Evolutionary conservation across 1,139 yeast species (phyloP), one percentile per base, ranked within the genome.

Genomic region (Saccharomyces hybrid): DNA sequence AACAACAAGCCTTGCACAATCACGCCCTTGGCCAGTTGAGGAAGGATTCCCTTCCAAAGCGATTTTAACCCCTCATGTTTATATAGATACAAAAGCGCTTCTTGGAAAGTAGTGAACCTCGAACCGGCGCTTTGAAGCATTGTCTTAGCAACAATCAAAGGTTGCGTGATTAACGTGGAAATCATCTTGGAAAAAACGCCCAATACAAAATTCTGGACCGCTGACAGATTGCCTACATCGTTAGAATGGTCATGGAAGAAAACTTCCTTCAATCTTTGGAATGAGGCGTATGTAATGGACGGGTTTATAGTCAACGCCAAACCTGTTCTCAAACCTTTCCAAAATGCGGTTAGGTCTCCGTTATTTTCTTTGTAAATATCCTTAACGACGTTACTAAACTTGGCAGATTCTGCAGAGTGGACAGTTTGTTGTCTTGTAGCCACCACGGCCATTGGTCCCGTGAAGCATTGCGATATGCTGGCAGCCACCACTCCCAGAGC

Each of bases 251-350:
- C 47, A 13, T 56, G 38, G 67, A 76, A 86, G 49, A 86, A 63
- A 3, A 80, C 62, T 54, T 76, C 76, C 68, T 80, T 84, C 62
- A 88, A 76, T 60, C 89, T 78, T 69, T 87, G 93, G 68, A 82
- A 86, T 2, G 90, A 78, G 5, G 96, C 95, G 69, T 88, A 88
- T 5, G 96, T 88, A 67, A 88, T 88, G 47, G 95, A 84, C 3
- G 96, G 96, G 73, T 88, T 88, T 57, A 85, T 76, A 42, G 93
- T 88, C 53, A 88, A 78, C 5, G 88, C 87, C 64, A 88, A 72
- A 11, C 90, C 83, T 8, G 90, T 96, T 68, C 88, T 84, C 58
- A 88, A 78, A 0, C 96, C 96, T 62, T 84, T 78, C 96, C 96
- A 88, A 58, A 88, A 80, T 0, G 95, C 95, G 14, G 79, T 70